phyloP scores from a whole-genome alignment of 2,329 filamentous ascomycete species.

The Xylariomycetidae sp. region DNA sequence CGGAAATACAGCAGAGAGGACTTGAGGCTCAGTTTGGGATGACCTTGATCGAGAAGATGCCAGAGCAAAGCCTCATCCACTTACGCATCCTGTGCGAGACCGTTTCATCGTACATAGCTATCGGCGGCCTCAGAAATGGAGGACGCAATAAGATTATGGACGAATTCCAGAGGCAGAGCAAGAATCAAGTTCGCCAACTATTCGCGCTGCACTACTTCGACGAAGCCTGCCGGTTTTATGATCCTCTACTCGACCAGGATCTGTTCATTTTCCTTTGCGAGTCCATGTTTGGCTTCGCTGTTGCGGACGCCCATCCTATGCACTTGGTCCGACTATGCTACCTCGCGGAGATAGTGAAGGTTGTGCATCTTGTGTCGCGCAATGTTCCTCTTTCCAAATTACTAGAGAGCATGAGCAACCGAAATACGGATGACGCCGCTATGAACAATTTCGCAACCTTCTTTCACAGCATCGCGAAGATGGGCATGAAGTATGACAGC shows the following conservation, averaged over 20 bases:
- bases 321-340: conserved; percentile 84
- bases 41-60: conserved; percentile 77
- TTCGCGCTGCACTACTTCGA: conserved; percentile 59
- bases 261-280: conserved; percentile 79
- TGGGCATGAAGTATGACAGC: conserved; percentile 36
- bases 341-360: conserved; percentile 84
- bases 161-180: conserved; percentile 65
- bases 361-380: conserved; percentile 56
- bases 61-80: conserved; percentile 79
- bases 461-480: conserved; percentile 36
- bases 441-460: conserved; percentile 54
- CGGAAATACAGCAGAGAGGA: conserved; percentile 89
- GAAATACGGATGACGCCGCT: conserved; percentile 38
- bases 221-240: conserved; percentile 38
- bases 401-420: conserved; percentile 40
- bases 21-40: conserved; percentile 67
- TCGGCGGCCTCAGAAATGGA: conserved; percentile 63
- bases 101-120: conserved; percentile 74
- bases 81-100: conserved; percentile 87
- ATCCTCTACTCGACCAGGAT: conserved; percentile 63
- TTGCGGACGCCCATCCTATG: conserved; percentile 66
- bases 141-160: conserved; percentile 57
- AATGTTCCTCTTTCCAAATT: conserved; percentile 49
- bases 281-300: conserved; percentile 64
- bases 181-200: conserved; percentile 70